phyloP scores from a whole-genome alignment of 2,329 filamentous ascomycete genomes.

The Paecilomyces sp. region DNA sequence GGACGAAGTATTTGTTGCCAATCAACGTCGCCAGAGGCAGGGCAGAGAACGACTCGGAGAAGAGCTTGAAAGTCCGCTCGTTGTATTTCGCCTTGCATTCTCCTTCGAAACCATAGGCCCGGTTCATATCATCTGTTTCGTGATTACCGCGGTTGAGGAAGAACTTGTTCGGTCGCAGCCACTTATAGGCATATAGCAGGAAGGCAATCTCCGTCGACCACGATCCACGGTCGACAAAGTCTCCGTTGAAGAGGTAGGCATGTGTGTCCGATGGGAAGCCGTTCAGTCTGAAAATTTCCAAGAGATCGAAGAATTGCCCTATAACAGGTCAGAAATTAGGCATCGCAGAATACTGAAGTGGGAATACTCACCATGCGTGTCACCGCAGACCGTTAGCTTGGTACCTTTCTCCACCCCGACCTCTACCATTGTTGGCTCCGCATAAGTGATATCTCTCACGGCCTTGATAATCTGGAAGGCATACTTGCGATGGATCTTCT shows the following conservation, averaged over 20 bases:
- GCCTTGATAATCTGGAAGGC: constrained; percentile 93
- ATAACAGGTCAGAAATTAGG: constrained; percentile 4
- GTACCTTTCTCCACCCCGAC: constrained; percentile 70
- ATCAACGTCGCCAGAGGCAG: constrained; percentile 87
- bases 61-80: constrained; percentile 90
- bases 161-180: constrained; percentile 78
- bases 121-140: constrained; percentile 99
- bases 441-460: constrained; percentile 81
- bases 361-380: constrained; percentile 71
- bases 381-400: constrained; percentile 87
- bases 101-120: constrained; percentile 95
- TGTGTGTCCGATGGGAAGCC: constrained; percentile 79
- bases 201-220: constrained; percentile 98
- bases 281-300: constrained; percentile 92
- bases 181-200: constrained; percentile 92
- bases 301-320: constrained; percentile 96
- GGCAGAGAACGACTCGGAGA: constrained; percentile 96
- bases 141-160: constrained; percentile 98
- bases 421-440: constrained; percentile 96
- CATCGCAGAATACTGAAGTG: background rate
- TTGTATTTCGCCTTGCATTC: constrained; percentile 98
- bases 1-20: constrained; percentile 80
- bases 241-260: constrained; percentile 95
- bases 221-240: constrained; percentile 95
- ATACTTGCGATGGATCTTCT: constrained; percentile 93